These are phyloP conservation scores for Cardamine chenopodiifolia DNA, from an alignment of 345 rosid genomes.

Conservation along the genomic window DNA sequence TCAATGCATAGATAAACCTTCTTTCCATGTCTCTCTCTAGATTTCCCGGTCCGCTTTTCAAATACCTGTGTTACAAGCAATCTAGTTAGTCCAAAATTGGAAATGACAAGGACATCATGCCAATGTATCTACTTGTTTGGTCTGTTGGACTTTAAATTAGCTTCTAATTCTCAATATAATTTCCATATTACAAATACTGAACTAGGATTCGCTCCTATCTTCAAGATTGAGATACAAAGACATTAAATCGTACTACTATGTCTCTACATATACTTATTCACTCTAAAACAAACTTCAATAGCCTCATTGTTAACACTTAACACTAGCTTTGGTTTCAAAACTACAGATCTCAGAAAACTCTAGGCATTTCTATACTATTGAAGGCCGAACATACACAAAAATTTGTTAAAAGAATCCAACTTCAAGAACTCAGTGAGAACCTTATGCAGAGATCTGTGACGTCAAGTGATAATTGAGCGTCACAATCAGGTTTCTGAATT, in stretches of 20 bases:
- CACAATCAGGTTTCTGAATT: slow-evolving; percentile 81
- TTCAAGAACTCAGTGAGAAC: slow-evolving; percentile 35
- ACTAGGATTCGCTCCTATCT: neutral
- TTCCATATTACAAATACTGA: neutral
- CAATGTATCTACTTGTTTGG: slow-evolving; percentile 1
- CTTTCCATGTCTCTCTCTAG: slow-evolving; percentile 93
- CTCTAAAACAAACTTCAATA: neutral
- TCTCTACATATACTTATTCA: slow-evolving; percentile 14
- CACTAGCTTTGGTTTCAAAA: neutral
- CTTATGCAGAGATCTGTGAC: slow-evolving; percentile 82
- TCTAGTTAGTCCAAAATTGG: neutral
- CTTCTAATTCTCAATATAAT: neutral
- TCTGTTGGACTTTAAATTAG: neutral
- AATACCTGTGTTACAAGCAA: slow-evolving; percentile 53
- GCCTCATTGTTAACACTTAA: neutral
- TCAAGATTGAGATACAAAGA: too few species aligned
- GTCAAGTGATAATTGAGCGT: slow-evolving; percentile 84
- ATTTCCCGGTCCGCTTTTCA: slow-evolving; percentile 88
- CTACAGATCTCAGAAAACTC: neutral
- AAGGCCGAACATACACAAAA: neutral
- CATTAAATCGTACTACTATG: neutral
- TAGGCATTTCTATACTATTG: neutral
- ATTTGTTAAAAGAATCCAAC: neutral
- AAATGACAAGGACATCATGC: neutral
- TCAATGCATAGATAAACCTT: slow-evolving; percentile 92